These are phyloP conservation scores for Claviceps purpurea DNA, from an alignment of 2,329 filamentous ascomycete genomes.

Conservation along the genomic window DNA sequence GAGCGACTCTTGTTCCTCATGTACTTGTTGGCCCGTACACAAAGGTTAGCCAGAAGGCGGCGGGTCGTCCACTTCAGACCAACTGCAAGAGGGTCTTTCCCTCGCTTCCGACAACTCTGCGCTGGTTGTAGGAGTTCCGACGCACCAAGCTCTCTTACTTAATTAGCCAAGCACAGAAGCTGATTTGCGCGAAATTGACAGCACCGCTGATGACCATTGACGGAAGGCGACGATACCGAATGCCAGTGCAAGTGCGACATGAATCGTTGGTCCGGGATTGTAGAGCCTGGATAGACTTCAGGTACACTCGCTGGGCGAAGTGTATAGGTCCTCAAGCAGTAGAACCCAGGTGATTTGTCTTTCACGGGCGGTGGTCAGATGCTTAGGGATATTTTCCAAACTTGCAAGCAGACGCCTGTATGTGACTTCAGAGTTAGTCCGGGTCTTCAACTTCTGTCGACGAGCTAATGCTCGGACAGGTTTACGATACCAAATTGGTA, in stretches of 20 bases:
- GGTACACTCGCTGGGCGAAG: constrained; percentile 22
- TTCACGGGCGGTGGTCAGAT: constrained; percentile 18
- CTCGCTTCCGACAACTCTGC: constrained; percentile 23
- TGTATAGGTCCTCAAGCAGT: constrained; percentile 26
- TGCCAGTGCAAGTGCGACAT: constrained; percentile 21
- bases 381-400: constrained; percentile 25
- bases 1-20: constrained; percentile 23
- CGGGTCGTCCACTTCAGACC: constrained; percentile 25
- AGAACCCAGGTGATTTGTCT: constrained; percentile 22
- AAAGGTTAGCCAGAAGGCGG: constrained; percentile 34
- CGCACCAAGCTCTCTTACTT: constrained; percentile 32
- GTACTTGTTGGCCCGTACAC: constrained; percentile 28
- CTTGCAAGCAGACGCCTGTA: constrained; percentile 23
- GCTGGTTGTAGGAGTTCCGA: constrained; percentile 31
- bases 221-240: constrained; percentile 1
- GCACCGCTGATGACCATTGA: constrained; percentile 19
- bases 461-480: background rate
- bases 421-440: background rate
- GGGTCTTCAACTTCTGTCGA: background rate
- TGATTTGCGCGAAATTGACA: constrained; percentile 24
- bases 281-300: constrained; percentile 22
- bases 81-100: constrained; percentile 32
- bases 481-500: background rate
- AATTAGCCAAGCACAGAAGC: constrained; percentile 27
- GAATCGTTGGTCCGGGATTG: constrained; percentile 23